A percentile compares a stretch with the other conserved stretches of the same genome.
phyloP scores from a whole-genome alignment of 1,139 yeast species.

The Sugiyamaella xylanicola region DNA sequence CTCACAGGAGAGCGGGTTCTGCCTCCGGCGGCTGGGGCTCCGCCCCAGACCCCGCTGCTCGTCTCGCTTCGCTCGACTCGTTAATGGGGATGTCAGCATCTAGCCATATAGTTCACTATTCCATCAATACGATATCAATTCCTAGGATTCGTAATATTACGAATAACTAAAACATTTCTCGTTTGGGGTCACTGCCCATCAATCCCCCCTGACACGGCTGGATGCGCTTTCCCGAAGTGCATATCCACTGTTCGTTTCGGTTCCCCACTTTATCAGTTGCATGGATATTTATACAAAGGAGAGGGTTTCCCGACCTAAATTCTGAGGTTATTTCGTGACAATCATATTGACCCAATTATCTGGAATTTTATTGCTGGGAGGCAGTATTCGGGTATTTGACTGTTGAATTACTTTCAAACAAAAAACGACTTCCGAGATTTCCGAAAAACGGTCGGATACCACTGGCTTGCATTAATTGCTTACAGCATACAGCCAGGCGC shows the following conservation, averaged over 20 bases:
- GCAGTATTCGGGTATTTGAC: neutral
- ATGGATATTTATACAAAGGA: neutral
- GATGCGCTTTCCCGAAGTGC: neutral
- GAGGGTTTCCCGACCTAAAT: neutral
- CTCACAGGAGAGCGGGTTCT: neutral
- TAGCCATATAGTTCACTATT: too few species aligned
- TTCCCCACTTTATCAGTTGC: neutral
- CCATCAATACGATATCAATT: too few species aligned
- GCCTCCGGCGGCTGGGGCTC: neutral
- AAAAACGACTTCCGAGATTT: neutral
- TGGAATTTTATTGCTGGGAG: too few species aligned
- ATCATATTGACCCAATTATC: too few species aligned
- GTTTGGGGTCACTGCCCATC: neutral
- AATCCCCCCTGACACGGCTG: slow-evolving; percentile 15
- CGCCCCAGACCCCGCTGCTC: neutral
- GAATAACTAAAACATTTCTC: too few species aligned
- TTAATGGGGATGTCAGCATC: too few species aligned
- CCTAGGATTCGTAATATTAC: too few species aligned
- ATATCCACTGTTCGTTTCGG: neutral
- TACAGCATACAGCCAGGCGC: neutral
- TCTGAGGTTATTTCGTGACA: too few species aligned
- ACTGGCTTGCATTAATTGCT: neutral
- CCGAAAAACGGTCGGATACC: too few species aligned
- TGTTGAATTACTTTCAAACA: neutral
- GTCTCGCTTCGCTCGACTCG: neutral